Percentiles rank a stretch among this genome's conserved stretches.
Evolutionary conservation across 306 rosid genomes (phyloP).

Genomic region (Vicia faba): DNA sequence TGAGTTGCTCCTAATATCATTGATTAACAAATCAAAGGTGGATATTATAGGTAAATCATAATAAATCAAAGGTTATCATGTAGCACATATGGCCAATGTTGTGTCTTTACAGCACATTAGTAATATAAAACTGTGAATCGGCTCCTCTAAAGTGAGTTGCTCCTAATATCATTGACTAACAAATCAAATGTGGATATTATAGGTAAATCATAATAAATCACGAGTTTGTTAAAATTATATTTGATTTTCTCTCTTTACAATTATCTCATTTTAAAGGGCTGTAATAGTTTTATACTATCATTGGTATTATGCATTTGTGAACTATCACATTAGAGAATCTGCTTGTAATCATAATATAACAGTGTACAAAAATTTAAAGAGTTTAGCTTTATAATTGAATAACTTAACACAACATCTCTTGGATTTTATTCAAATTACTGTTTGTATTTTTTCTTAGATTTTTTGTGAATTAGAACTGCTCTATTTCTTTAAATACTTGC

Average conservation of each 20-base stretch:
- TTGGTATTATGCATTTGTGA: conserved; percentile 2
- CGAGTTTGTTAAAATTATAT: background rate
- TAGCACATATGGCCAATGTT: conserved; percentile 9
- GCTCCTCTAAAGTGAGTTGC: background rate
- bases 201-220: background rate
- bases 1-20: background rate
- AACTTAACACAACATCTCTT: conserved; percentile 12
- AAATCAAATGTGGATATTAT: background rate
- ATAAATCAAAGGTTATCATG: background rate
- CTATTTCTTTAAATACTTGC: conserved; percentile 18
- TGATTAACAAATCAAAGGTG: background rate
- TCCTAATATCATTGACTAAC: background rate
- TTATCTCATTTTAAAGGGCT: background rate
- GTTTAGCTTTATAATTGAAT: conserved; percentile 9
- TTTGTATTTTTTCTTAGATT: background rate
- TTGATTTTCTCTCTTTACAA: background rate
- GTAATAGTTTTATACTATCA: background rate
- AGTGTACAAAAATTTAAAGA: background rate
- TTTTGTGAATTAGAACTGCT: background rate
- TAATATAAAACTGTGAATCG: background rate
- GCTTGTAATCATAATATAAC: conserved; percentile 1
- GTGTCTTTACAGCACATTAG: conserved; percentile 1
- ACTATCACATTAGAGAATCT: conserved; percentile 2
- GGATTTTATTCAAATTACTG: conserved; percentile 21
- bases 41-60: background rate